Percentiles rank a stretch among this genome's conserved stretches.
These are phyloP conservation scores for Paramecium bursaria DNA, from an alignment of 73 alveolate genomes.

Conservation along the genomic window DNA sequence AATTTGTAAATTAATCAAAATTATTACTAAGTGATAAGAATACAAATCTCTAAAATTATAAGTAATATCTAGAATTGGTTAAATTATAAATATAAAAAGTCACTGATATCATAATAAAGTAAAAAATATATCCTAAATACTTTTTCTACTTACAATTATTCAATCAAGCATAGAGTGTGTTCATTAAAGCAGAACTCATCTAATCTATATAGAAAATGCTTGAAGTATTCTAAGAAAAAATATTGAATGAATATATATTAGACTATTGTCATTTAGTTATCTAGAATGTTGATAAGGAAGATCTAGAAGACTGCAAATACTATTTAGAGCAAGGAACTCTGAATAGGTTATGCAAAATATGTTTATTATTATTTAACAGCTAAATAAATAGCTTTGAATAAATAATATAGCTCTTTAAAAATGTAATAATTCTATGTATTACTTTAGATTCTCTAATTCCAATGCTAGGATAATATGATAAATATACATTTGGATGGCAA, in stretches of 20 bases:
- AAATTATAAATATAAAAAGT: slow-evolving; percentile 5
- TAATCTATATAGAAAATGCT: background rate
- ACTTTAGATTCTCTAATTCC: too few species aligned
- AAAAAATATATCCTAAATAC: slow-evolving; percentile 3
- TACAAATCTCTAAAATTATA: slow-evolving; percentile 8
- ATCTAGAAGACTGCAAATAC: slow-evolving; percentile 20
- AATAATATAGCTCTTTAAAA: too few species aligned
- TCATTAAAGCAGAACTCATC: background rate
- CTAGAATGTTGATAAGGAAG: background rate
- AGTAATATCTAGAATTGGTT: slow-evolving; percentile 8
- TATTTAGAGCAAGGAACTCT: slow-evolving; percentile 27
- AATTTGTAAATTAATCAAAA: background rate
- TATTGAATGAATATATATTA: background rate
- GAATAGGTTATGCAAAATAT: background rate
- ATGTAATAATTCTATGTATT: too few species aligned
- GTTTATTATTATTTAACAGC: too few species aligned
- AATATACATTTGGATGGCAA: too few species aligned
- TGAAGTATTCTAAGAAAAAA: background rate
- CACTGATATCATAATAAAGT: background rate
- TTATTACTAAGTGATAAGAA: slow-evolving; percentile 14
- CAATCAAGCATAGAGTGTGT: slow-evolving; percentile 49
- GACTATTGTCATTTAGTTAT: background rate
- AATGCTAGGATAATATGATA: too few species aligned
- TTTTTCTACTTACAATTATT: slow-evolving; percentile 17
- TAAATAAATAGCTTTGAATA: too few species aligned